phyloP scores from a whole-genome alignment of 2,329 filamentous ascomycete genomes.

The Ceratocystis destructans region DNA sequence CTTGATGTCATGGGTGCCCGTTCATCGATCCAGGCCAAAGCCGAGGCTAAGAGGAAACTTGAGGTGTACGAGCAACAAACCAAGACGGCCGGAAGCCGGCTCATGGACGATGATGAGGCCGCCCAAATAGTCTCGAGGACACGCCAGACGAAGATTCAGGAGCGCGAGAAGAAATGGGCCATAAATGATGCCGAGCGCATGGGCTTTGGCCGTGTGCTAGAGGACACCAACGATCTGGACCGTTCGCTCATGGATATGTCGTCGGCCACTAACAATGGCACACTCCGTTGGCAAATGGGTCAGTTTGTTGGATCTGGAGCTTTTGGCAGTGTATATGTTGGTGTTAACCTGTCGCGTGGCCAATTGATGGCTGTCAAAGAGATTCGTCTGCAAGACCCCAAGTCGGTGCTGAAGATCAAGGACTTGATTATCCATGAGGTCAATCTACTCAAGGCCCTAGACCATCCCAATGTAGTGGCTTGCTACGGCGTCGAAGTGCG shows the following conservation, averaged over 20 bases:
- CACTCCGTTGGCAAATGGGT: slow-evolving; percentile 96
- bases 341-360: slow-evolving; percentile 91
- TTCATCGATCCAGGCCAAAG: slow-evolving; percentile 83
- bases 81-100: slow-evolving; percentile 58
- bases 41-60: slow-evolving; percentile 67
- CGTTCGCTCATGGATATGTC: slow-evolving; percentile 87
- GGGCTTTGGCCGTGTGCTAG: slow-evolving; percentile 76
- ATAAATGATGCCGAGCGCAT: slow-evolving; percentile 75
- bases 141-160: slow-evolving; percentile 56
- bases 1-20: slow-evolving; percentile 98
- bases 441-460: slow-evolving; percentile 85
- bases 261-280: slow-evolving; percentile 87
- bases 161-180: slow-evolving; percentile 64
- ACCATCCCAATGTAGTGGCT: slow-evolving; percentile 94
- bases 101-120: slow-evolving; percentile 69
- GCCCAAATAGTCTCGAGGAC: slow-evolving; percentile 59
- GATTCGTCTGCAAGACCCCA: slow-evolving; percentile 82
- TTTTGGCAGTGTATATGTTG: slow-evolving; percentile 93
- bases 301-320: slow-evolving; percentile 94
- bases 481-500: slow-evolving; percentile 98
- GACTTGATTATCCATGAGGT: slow-evolving; percentile 94
- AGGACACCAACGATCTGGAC: slow-evolving; percentile 91
- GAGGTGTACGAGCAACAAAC: slow-evolving; percentile 64
- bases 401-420: slow-evolving; percentile 86
- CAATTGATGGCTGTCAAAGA: slow-evolving; percentile 98